These are phyloP conservation scores for Talaromyces sp. DNA, from an alignment of 2,329 filamentous ascomycete genomes.

Conservation along the genomic window DNA sequence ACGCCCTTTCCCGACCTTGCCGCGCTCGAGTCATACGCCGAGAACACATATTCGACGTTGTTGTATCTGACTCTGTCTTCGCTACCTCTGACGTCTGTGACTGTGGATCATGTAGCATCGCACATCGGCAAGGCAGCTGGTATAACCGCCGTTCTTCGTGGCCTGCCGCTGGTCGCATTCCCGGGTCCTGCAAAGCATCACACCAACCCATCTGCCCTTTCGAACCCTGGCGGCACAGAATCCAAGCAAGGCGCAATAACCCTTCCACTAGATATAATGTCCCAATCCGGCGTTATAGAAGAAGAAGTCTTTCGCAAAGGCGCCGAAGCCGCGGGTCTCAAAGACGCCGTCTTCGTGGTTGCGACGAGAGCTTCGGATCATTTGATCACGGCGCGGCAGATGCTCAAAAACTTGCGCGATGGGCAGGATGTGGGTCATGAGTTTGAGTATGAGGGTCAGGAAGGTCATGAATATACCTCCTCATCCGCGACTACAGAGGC, in stretches of 20 bases:
- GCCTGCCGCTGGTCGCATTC: conserved; percentile 82
- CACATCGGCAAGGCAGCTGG: conserved; percentile 94
- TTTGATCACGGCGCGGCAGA: conserved; percentile 86
- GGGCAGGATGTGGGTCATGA: conserved; percentile 76
- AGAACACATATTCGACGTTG: conserved; percentile 90
- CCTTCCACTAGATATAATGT: conserved; percentile 86
- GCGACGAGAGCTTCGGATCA: conserved; percentile 95
- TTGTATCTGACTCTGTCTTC: conserved; percentile 82
- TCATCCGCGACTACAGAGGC: not conserved
- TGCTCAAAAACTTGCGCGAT: conserved; percentile 74
- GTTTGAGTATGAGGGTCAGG: conserved; percentile 81
- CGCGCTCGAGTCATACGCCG: conserved; percentile 79
- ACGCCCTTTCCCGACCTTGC: conserved; percentile 71
- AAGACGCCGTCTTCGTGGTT: conserved; percentile 86
- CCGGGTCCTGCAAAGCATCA: conserved; percentile 59
- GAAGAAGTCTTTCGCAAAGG: conserved; percentile 85
- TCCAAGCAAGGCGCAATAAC: conserved; percentile 63
- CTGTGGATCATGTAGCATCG: conserved; percentile 86
- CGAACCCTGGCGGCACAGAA: conserved; percentile 38
- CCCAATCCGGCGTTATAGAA: conserved; percentile 72
- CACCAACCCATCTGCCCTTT: conserved; percentile 45
- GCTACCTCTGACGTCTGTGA: conserved; percentile 73
- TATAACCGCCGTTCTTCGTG: conserved; percentile 80
- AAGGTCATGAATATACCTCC: conserved; percentile 54
- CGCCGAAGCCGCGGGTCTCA: conserved; percentile 70